Base-by-base conservation (phyloP, 805 yeast genomes). In the Nakazawaea wyomingensis region DNA sequence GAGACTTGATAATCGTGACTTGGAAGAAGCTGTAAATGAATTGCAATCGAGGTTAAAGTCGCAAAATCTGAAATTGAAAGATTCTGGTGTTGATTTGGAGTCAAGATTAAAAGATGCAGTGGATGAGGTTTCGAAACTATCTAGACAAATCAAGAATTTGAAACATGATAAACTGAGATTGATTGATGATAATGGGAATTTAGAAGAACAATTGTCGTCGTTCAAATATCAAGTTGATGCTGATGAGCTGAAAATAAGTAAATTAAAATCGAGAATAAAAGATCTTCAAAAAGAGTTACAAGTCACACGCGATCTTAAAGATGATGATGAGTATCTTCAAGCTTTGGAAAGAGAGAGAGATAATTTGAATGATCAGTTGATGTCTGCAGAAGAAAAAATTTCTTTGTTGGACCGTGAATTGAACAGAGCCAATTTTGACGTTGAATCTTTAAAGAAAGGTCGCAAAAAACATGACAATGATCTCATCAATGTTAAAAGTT, bases 311-410 rank as follows among this genome's bases (percentile, higher is more conserved):
- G 48, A 42, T 43, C 30, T 48, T 20, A 40, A 45, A 34, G 39
- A 46, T 29, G 51, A 53, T 29, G 54, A 52, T 30, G 51, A 55
- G n/a, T 56, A 58, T 32, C 39, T 62, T 10, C 55, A 60, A 1
- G 56, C 56, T 8, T 47, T 64, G 5, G 65, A 64, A 44, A 52
- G 50, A 14, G 56, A 56, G 37, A 45, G 54, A 37, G 35, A 47
- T 29, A 43, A 50, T 4, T 39, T 54, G 18, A 49, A 53, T 34
- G 55, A 54, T 37, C 45, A 45, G 18, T 31, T 54, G 36, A 41
- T 50, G 5, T 43, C 45, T 6, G 24, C 49, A 37, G 48, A 48
- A 32, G 45, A 49, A 10, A 48, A 45, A 10, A 29, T 55, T 18
- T 8, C 26, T 18, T 14, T 33, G 39, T 9, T 45, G 37, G 33